Base-by-base conservation (phyloP, 2,329 filamentous ascomycete species). In the Phaeosphaeria sp. region DNA sequence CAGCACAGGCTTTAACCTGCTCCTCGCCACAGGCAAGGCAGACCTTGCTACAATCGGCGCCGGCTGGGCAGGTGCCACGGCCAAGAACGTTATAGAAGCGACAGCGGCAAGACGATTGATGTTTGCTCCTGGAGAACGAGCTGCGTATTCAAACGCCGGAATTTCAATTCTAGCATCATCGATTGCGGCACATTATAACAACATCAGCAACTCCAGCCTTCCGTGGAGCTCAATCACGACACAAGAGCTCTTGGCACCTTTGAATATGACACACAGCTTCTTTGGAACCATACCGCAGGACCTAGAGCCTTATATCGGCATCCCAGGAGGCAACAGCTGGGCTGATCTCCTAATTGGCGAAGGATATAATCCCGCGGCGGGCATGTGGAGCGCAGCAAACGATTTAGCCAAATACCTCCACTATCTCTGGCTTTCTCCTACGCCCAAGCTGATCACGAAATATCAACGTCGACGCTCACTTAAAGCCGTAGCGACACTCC, bases 321-420 rank as follows among this genome's bases (percentile, higher is more conserved):
- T 75, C 2, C 70, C 72, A 10, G 72, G 69, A 10, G 66, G 66
- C 1, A 52, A 66, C 2, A 71, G 70, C 27, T 73, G 67, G 66
- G 71, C 62, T 0, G 66, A 74, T 56, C 52, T 73, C 2, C 21
- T 70, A 0, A 52, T 75, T 3, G 69, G 70, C 23, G 56, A 62
- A 17, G 72, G 72, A 7, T 75, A 75, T 42, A 65, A 74, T 36
- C 70, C 72, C 23, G 71, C 66, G 2, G 72, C 66, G 2, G 72
- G 72, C 22, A 68, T 74, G 66, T 75, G 71, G 69, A 70, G 66
- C 54, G 74, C 71, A 6, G 63, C 67, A 23, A 72, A 69, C 23
- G 72, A 75, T 50, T 60, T 75, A 9, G n/a, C 62, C 4, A 69
- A 53, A 11, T 74, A 71, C 21, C 41, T 74, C 0, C 50, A 72